phyloP scores from a whole-genome alignment of 176 grass and related monocot species.

The Poa pratensis region DNA sequence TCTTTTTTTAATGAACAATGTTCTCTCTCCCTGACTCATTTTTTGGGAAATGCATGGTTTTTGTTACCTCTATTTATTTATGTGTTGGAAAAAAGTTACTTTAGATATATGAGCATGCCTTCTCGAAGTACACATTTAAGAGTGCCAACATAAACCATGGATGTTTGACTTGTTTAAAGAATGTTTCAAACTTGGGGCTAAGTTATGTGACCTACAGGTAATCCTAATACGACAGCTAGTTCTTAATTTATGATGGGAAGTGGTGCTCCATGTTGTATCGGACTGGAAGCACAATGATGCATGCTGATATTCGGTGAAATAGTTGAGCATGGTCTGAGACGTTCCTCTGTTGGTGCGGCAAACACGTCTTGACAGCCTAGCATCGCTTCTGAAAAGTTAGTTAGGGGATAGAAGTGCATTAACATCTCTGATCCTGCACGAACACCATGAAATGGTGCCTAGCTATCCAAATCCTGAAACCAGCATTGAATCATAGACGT shows the following conservation, averaged over 20 bases:
- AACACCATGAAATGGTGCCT: neutral
- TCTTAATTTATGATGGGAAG: constrained; percentile 28
- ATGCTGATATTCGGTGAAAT: neutral
- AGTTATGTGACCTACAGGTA: no score
- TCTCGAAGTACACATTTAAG: no score
- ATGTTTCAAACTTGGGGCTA: no score
- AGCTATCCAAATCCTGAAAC: neutral
- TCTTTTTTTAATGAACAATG: no score
- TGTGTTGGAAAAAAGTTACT: no score
- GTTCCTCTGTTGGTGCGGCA: neutral
- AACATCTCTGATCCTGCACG: neutral
- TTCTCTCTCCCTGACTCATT: no score
- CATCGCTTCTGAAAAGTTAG: neutral
- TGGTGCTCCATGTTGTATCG: constrained; percentile 16
- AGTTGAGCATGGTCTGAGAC: neutral
- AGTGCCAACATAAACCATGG: no score
- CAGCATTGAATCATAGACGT: no score
- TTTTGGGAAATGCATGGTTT: no score
- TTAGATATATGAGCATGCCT: no score
- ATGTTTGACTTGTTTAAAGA: no score
- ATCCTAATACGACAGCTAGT: neutral
- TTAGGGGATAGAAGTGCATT: neutral
- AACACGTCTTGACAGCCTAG: neutral
- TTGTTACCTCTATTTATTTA: no score
- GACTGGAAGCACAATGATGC: neutral